These are phyloP conservation scores for Boeremia lycopersici DNA, from an alignment of 2,329 filamentous ascomycete genomes.

Conservation along the genomic window DNA sequence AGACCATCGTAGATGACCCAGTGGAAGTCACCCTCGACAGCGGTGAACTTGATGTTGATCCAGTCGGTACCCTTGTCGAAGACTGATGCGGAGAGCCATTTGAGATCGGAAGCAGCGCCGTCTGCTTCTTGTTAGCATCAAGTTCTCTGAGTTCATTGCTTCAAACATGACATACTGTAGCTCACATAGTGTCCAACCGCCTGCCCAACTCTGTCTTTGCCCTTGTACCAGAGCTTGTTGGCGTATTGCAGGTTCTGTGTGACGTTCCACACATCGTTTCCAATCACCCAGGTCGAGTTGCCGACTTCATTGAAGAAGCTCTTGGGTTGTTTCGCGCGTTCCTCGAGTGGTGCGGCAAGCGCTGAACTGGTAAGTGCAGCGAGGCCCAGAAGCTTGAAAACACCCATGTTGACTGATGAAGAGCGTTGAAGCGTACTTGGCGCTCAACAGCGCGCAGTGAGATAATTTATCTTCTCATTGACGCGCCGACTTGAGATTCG, in stretches of 20 bases:
- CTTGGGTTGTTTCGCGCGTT: slow-evolving; percentile 30
- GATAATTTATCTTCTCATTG: slow-evolving; percentile 9
- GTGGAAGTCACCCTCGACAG: slow-evolving; percentile 57
- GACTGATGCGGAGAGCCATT: slow-evolving; percentile 56
- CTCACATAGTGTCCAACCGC: slow-evolving; percentile 54
- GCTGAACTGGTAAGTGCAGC: slow-evolving; percentile 19
- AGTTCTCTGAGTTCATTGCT: background rate
- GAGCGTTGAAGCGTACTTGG: slow-evolving; percentile 2
- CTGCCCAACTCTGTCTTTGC: slow-evolving; percentile 50
- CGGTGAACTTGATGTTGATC: slow-evolving; percentile 57
- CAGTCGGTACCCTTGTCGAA: slow-evolving; percentile 50
- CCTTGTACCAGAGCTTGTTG: slow-evolving; percentile 51
- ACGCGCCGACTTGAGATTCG: background rate
- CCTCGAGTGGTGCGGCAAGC: slow-evolving; percentile 27
- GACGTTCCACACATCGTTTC: slow-evolving; percentile 52
- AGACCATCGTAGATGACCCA: slow-evolving; percentile 59
- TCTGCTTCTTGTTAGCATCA: slow-evolving; percentile 43
- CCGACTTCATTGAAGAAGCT: slow-evolving; percentile 44
- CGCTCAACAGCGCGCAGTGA: background rate
- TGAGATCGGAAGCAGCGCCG: slow-evolving; percentile 54
- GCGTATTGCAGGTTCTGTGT: slow-evolving; percentile 49
- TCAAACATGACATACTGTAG: slow-evolving; percentile 45
- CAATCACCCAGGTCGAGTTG: slow-evolving; percentile 46
- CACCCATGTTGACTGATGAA: slow-evolving; percentile 18
- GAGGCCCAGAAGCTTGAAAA: slow-evolving; percentile 24